Percentiles rank a stretch among this genome's conserved stretches.
Conservation (phyloP, 148 eudicot species). For the Selenicereus undatus region DNA sequence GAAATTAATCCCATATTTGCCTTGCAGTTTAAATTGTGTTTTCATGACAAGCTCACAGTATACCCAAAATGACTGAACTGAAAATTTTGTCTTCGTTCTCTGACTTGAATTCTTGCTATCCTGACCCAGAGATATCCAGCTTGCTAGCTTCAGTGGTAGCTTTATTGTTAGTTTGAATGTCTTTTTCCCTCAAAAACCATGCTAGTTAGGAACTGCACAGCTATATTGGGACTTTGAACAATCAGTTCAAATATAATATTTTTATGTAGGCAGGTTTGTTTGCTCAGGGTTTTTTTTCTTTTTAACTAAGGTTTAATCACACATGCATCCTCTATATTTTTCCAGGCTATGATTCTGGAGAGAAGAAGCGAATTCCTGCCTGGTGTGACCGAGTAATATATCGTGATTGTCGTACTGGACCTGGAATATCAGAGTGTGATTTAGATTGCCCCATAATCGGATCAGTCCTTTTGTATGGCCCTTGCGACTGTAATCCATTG, state of each 20-base stretch:
- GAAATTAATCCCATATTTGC: background rate
- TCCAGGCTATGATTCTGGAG: slow-evolving; percentile 96
- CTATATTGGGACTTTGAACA: background rate
- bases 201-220: background rate
- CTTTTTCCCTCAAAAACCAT: background rate
- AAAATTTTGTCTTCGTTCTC: too few relatives aligned
- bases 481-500: background rate
- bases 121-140: too few relatives aligned
- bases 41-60: too few relatives aligned
- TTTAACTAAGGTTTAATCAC: background rate
- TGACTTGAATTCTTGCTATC: too few relatives aligned
- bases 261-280: background rate
- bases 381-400: slow-evolving; percentile 97
- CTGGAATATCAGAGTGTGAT: slow-evolving; percentile 51
- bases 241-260: background rate
- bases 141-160: too few relatives aligned
- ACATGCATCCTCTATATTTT: slow-evolving; percentile 2
- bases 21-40: too few relatives aligned
- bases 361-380: slow-evolving; percentile 97
- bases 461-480: slow-evolving; percentile 64
- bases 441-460: slow-evolving; percentile 78
- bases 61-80: too few relatives aligned
- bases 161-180: too few relatives aligned
- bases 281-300: background rate
- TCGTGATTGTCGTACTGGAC: slow-evolving; percentile 64